A percentile compares a stretch with the other conserved stretches of the same genome.
Evolutionary conservation across 1,139 yeast genomes (phyloP).

Genomic region (Suhomyces panamericanus): DNA sequence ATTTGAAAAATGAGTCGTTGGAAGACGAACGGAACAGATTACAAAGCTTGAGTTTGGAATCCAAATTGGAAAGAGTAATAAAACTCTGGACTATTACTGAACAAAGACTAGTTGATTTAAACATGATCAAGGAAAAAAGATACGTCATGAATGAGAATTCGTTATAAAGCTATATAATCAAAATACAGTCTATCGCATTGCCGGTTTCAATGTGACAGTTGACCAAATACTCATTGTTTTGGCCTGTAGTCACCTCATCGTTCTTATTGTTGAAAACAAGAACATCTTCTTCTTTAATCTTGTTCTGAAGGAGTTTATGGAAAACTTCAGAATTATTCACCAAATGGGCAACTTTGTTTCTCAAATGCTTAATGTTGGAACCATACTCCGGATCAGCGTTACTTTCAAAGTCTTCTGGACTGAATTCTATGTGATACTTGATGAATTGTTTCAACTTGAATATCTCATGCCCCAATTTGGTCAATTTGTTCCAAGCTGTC

Average conservation of each 20-base stretch:
- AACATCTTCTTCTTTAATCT: constrained; percentile 20
- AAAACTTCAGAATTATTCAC: constrained; percentile 47
- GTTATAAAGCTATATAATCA: constrained; percentile 18
- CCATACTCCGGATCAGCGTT: constrained; percentile 67
- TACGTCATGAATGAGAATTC: constrained; percentile 20
- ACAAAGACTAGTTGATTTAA: constrained; percentile 45
- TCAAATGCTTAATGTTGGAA: constrained; percentile 61
- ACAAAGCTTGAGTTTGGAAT: constrained; percentile 35
- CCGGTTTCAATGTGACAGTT: constrained; percentile 69
- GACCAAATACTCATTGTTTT: constrained; percentile 56
- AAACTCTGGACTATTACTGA: constrained; percentile 65
- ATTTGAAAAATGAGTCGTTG: constrained; percentile 20
- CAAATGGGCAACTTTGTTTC: constrained; percentile 52
- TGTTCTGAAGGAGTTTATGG: neutral
- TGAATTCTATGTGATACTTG: constrained; percentile 70
- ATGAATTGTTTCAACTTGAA: constrained; percentile 40
- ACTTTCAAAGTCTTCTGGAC: constrained; percentile 72
- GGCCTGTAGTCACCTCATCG: constrained; percentile 24
- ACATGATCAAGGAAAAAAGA: constrained; percentile 35
- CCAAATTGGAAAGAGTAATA: constrained; percentile 55
- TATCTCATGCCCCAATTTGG: constrained; percentile 21
- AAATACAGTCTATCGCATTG: constrained; percentile 52
- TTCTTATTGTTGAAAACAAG: constrained; percentile 31
- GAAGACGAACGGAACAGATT: constrained; percentile 30
- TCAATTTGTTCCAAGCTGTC: constrained; percentile 18